Conservation (phyloP, 2,329 filamentous ascomycete species). For the Diaporthe capsici region DNA sequence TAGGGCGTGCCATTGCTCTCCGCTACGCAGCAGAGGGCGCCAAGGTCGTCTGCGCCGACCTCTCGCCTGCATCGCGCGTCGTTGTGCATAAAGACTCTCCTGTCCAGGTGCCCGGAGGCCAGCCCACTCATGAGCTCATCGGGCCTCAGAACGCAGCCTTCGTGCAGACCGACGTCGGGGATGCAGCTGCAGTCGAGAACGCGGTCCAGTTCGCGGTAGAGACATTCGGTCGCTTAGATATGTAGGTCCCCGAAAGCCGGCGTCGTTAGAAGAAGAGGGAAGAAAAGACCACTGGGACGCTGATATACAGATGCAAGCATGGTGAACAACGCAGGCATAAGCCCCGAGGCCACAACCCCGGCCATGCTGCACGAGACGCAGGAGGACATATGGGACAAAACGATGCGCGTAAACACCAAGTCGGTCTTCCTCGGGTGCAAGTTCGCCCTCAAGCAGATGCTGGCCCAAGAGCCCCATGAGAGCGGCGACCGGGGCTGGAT, state of each 20-base stretch:
- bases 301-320: conserved; percentile 20
- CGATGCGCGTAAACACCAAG: conserved; percentile 55
- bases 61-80: conserved; percentile 6
- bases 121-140: conserved; percentile 20
- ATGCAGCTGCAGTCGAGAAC: conserved; percentile 9
- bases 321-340: conserved; percentile 32
- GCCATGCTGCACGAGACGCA: conserved; percentile 60
- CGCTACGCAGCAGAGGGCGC: conserved; percentile 26
- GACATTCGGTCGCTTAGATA: conserved; percentile 16
- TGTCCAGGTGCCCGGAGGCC: neutral
- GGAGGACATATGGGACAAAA: conserved; percentile 61
- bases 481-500: conserved; percentile 63
- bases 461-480: conserved; percentile 57
- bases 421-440: conserved; percentile 60
- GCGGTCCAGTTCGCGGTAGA: conserved; percentile 14
- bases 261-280: neutral
- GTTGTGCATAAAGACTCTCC: neutral
- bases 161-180: conserved; percentile 7
- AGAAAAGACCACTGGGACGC: neutral
- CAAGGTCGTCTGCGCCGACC: conserved; percentile 24
- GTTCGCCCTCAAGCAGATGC: conserved; percentile 63
- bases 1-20: conserved; percentile 16
- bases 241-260: neutral
- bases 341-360: conserved; percentile 44
- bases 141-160: neutral